These are phyloP conservation scores for Scutellaria barbata DNA, from an alignment of 257 asterid species.

Conservation along the genomic window DNA sequence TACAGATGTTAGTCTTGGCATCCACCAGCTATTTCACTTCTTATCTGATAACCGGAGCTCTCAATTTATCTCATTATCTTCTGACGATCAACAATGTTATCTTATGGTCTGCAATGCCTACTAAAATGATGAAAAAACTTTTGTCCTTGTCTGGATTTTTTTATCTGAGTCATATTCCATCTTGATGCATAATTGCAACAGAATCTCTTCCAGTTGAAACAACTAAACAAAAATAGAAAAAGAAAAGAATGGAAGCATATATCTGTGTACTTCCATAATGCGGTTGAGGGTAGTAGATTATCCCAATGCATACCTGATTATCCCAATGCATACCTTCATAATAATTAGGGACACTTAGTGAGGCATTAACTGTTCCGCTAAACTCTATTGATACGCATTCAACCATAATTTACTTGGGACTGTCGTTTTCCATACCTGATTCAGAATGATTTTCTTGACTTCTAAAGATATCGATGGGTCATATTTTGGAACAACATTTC, in stretches of 20 bases:
- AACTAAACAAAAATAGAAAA: neutral
- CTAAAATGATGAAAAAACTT: constrained; percentile 1
- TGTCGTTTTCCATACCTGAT: neutral
- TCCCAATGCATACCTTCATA: neutral
- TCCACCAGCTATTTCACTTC: neutral
- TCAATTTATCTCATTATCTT: neutral
- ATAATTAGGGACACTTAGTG: no score
- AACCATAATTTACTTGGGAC: neutral
- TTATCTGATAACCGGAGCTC: neutral
- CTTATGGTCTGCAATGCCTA: neutral
- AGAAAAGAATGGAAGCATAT: neutral
- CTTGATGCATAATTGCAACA: neutral
- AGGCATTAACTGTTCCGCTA: neutral
- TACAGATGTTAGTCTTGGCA: constrained; percentile 3
- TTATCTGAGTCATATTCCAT: constrained; percentile 7
- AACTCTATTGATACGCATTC: constrained; percentile 4
- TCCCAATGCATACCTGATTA: neutral
- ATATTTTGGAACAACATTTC: constrained; percentile 93
- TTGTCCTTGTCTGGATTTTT: neutral
- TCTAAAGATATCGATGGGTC: constrained; percentile 84
- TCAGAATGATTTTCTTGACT: constrained; percentile 56
- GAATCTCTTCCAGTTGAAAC: neutral
- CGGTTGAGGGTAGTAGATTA: neutral
- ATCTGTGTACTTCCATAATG: neutral
- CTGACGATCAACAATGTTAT: neutral